Evolutionary conservation across 495 filamentous ascomycete genomes (phyloP).

Genomic region (Hypoxylon subgilvum): DNA sequence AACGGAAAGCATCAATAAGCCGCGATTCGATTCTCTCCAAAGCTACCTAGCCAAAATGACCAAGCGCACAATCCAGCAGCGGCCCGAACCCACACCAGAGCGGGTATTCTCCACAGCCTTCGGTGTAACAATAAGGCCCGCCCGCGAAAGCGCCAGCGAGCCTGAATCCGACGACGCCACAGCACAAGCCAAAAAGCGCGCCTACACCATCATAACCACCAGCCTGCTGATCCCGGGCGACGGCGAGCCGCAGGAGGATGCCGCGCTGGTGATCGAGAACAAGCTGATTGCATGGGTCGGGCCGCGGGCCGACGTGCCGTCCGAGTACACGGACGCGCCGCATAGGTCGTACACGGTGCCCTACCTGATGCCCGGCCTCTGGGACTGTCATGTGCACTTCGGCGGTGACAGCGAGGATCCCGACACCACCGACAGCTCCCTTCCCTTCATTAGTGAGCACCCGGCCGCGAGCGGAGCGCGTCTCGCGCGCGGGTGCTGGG

Average conservation of each 20-base stretch:
- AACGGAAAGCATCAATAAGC: no score
- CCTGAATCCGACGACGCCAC: neutral
- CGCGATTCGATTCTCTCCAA: no score
- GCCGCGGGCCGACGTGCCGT: conserved; percentile 39
- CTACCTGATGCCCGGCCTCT: conserved; percentile 59
- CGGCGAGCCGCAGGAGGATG: conserved; percentile 47
- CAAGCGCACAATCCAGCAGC: conserved; percentile 5
- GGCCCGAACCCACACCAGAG: conserved; percentile 9
- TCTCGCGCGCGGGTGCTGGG: conserved; percentile 46
- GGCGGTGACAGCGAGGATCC: conserved; percentile 21
- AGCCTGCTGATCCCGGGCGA: conserved; percentile 55
- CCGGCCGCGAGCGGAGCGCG: conserved; percentile 47
- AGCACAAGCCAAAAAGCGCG: conserved; percentile 17
- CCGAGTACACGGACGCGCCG: conserved; percentile 37
- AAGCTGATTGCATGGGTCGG: conserved; percentile 55
- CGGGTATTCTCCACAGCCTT: conserved; percentile 38
- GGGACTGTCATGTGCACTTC: conserved; percentile 61
- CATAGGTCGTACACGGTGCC: conserved; percentile 41
- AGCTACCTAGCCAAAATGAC: conserved; percentile 30
- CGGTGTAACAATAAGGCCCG: conserved; percentile 36
- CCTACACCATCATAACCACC: conserved; percentile 46
- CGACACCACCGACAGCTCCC: conserved; percentile 7
- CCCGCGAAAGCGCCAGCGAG: neutral
- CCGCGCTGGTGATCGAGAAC: conserved; percentile 50
- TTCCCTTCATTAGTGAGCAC: conserved; percentile 27